A percentile compares a stretch with the other conserved stretches of the same genome.
Evolutionary conservation across 495 filamentous ascomycete species (phyloP).

Genomic region (Lasiosphaeriaceae sp.): DNA sequence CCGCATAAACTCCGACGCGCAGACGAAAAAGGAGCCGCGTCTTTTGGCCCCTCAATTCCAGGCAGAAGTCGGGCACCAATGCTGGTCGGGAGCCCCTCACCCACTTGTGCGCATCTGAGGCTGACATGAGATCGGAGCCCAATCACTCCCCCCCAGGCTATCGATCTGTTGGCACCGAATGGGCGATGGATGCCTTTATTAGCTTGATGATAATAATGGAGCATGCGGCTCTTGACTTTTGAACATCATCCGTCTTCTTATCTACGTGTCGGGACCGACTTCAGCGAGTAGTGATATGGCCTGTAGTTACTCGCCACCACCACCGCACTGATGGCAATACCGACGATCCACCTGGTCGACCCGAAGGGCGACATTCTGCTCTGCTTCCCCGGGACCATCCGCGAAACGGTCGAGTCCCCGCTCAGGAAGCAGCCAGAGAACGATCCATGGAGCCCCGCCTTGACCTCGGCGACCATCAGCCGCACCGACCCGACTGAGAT

Average conservation of each 20-base stretch:
- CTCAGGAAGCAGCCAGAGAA: background rate
- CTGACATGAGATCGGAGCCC: background rate
- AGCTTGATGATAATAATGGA: background rate
- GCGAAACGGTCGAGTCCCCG: background rate
- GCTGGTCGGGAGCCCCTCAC: background rate
- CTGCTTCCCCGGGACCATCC: background rate
- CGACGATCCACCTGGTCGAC: slow-evolving; percentile 8
- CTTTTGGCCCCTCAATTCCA: background rate
- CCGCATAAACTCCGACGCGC: background rate
- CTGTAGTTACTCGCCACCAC: background rate
- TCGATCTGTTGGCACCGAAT: background rate
- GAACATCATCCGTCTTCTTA: too few relatives aligned
- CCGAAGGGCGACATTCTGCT: slow-evolving; percentile 12
- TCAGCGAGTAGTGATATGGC: background rate
- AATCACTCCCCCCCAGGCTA: background rate
- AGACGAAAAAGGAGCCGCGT: background rate
- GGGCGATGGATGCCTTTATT: background rate
- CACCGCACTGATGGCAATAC: background rate
- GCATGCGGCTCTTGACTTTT: too few relatives aligned
- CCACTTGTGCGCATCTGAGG: background rate
- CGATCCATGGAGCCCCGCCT: slow-evolving; percentile 1
- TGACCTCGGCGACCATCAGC: background rate
- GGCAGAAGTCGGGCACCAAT: background rate
- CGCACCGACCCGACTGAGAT: background rate
- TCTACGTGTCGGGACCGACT: background rate